Evolutionary conservation across 2,329 filamentous ascomycete species (phyloP), one percentile per base, ranked within the genome.

Genomic region (Tolypocladium inflatum): DNA sequence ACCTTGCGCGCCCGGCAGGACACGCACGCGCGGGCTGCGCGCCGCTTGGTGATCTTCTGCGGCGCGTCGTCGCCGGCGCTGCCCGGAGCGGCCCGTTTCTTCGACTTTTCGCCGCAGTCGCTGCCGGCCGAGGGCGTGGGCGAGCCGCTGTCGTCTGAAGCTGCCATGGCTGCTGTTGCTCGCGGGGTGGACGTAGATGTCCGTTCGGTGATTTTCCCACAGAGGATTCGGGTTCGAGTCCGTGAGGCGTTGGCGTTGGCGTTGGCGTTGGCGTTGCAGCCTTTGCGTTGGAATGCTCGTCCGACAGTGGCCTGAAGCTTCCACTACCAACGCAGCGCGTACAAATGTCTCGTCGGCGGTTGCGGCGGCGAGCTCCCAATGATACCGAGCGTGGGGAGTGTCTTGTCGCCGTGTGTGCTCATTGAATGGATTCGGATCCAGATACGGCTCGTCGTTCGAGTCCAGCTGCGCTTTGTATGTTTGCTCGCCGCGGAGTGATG

Each of bases 1-100:
- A 97, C 92, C 72, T 97, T 97, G 69, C 92, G 86, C 58, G 89
- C 86, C 66, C 92, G 84, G 74, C 92, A 96, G 66, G 88, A 91
- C 62, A 91, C 90, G 71, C 92, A 97, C 21, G 92, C 92, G 65
- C 93, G 89, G 11, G 91, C 91, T n/a, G 92, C 91, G 68, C 92
- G 84, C 67, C 91, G 83, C 75, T 96, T 97, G 56, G 76, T 82
- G 61, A 79, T 67, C 68, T 84, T 85, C 60, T 74, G 69, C 13
- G 73, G 67, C 15, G 66, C 66, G 23, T 68, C 9, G 65, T 64
- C 37, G 15, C 53, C 56, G 37, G 68, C 68, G 58, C 62, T 65
- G 19, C 61, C 23, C 2, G 69, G 63, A 23, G 71, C 69, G 33
- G 67, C 60, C 59, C 72, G 67, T 63, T 74, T 74, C 61, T 71